Evolutionary conservation across 176 grass and related monocot genomes (phyloP).

Genomic region (Oryza meyeriana): DNA sequence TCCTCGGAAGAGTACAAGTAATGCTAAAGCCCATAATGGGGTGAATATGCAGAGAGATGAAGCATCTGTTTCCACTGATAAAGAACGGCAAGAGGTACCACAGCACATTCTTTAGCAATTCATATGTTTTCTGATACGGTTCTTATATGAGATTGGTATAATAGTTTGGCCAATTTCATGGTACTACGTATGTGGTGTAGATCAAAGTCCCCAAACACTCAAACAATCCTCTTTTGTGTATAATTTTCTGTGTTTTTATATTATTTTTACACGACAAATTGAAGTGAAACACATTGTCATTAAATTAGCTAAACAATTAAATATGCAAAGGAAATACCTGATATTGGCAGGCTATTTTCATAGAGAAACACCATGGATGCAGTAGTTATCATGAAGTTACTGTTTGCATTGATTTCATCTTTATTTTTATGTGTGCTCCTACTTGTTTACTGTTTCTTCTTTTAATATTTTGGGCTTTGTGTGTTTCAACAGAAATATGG

Average conservation of each 20-base stretch:
- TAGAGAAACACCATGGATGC: neutral
- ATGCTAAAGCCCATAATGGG: conserved; percentile 9
- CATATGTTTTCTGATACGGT: neutral
- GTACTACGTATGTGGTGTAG: neutral
- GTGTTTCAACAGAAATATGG: conserved; percentile 25
- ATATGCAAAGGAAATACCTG: neutral
- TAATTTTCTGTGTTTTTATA: neutral
- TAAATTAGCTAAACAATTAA: neutral
- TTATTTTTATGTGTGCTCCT: neutral
- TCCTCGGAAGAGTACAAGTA: conserved; percentile 24
- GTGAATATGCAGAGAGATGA: conserved; percentile 31
- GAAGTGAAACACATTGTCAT: neutral
- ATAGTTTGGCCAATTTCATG: neutral
- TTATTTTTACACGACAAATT: neutral
- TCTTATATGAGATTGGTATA: neutral
- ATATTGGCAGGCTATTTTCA: neutral
- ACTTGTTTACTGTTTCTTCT: neutral
- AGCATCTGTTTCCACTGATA: conserved; percentile 8
- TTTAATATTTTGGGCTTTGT: conserved; percentile 14
- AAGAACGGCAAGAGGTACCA: conserved; percentile 35
- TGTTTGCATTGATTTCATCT: neutral
- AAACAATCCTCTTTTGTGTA: neutral
- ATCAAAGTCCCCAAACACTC: neutral
- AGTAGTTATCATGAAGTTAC: neutral
- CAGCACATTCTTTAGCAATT: neutral